phyloP scores from a whole-genome alignment of 306 rosid species.

The Canavalia gladiata region DNA sequence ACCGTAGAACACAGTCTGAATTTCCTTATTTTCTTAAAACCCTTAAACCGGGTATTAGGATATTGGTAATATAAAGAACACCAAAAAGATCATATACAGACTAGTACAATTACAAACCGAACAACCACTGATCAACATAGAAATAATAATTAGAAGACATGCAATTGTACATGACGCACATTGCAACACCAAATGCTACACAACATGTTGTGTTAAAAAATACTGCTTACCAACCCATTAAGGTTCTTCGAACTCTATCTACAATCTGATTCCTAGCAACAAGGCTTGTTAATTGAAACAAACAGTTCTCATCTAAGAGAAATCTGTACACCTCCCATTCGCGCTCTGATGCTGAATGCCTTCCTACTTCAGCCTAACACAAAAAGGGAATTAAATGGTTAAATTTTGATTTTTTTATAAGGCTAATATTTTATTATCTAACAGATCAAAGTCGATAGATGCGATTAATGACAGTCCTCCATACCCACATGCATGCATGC shows the following conservation, averaged over 20 bases:
- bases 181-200: constrained; percentile 22
- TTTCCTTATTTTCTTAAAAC: background rate
- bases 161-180: constrained; percentile 24
- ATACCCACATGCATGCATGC: constrained; percentile 9
- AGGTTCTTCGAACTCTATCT: constrained; percentile 76
- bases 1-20: background rate
- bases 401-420: background rate
- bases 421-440: constrained; percentile 6
- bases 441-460: background rate
- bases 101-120: constrained; percentile 22
- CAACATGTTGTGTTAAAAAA: background rate
- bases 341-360: constrained; percentile 72
- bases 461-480: background rate
- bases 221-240: constrained; percentile 76
- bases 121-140: background rate
- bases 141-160: constrained; percentile 12
- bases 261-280: constrained; percentile 74
- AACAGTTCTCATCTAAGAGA: constrained; percentile 77
- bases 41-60: constrained; percentile 10
- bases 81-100: constrained; percentile 12
- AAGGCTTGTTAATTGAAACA: constrained; percentile 53
- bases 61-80: background rate
- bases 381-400: background rate
- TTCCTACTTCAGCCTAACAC: constrained; percentile 81
- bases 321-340: constrained; percentile 90